phyloP scores from a whole-genome alignment of 1,139 yeast species.

The Suhomyces kunorum region DNA sequence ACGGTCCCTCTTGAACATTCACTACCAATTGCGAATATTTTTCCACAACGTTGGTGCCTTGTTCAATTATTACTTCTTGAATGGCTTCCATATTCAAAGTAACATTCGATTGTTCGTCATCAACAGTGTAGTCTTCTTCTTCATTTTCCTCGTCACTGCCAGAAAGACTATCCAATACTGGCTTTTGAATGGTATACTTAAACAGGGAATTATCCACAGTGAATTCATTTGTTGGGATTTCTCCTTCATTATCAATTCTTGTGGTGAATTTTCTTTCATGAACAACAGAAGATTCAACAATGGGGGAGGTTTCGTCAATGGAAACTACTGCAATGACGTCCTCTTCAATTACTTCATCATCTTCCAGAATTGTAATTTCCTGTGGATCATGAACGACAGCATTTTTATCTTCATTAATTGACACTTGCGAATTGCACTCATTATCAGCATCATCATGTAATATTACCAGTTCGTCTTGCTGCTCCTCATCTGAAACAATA shows the following conservation, averaged over 20 bases:
- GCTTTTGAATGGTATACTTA: background rate
- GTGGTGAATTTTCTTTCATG: background rate
- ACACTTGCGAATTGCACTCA: too few relatives aligned
- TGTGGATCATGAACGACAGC: too few relatives aligned
- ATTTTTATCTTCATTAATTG: too few relatives aligned
- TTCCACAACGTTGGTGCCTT: background rate
- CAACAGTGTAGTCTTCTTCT: background rate
- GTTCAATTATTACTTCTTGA: too few relatives aligned
- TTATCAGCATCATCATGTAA: too few relatives aligned
- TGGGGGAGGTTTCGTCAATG: too few relatives aligned
- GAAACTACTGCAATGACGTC: too few relatives aligned
- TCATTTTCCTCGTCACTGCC: constrained; percentile 6
- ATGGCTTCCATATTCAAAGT: too few relatives aligned
- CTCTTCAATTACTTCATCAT: too few relatives aligned
- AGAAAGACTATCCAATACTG: background rate
- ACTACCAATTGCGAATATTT: background rate
- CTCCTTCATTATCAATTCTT: background rate
- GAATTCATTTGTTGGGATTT: background rate
- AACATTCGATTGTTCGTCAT: too few relatives aligned
- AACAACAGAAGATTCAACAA: too few relatives aligned
- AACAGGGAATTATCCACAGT: background rate
- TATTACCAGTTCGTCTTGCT: background rate
- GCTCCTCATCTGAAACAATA: background rate
- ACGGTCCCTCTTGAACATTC: constrained; percentile 1
- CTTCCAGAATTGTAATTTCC: too few relatives aligned